Evolutionary conservation across 176 grass and related monocot genomes (phyloP).

Genomic region (Otatea glauca): DNA sequence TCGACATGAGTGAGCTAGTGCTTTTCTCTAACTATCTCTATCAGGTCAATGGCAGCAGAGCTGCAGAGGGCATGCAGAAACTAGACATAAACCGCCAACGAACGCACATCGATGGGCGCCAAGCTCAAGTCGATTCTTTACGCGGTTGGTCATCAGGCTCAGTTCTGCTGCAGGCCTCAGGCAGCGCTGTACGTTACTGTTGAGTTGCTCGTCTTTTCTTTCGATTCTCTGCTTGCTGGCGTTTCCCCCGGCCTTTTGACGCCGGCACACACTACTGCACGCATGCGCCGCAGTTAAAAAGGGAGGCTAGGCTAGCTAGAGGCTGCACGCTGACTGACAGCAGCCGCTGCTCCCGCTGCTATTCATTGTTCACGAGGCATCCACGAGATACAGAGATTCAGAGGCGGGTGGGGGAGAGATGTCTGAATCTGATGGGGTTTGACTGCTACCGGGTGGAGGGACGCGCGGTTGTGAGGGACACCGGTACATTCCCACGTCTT

Average conservation of each 20-base stretch:
- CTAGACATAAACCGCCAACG: neutral
- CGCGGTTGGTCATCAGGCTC: neutral
- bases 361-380: neutral
- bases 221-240: neutral
- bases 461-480: neutral
- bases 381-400: neutral
- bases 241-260: neutral
- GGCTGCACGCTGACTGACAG: neutral
- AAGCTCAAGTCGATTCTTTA: neutral
- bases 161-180: neutral
- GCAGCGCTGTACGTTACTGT: neutral
- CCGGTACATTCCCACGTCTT: conserved; percentile 51
- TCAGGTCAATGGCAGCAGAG: neutral
- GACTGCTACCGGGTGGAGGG: conserved; percentile 38
- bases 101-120: neutral
- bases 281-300: neutral
- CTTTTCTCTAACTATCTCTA: no score
- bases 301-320: neutral
- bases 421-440: neutral
- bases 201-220: neutral
- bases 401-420: neutral
- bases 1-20: no score
- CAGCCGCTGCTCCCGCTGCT: neutral
- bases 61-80: neutral
- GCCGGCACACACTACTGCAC: neutral